A percentile compares a stretch with the other conserved stretches of the same genome.
Conservation (phyloP, 352 stramenopile species). For the Phytopythium helicoides region DNA sequence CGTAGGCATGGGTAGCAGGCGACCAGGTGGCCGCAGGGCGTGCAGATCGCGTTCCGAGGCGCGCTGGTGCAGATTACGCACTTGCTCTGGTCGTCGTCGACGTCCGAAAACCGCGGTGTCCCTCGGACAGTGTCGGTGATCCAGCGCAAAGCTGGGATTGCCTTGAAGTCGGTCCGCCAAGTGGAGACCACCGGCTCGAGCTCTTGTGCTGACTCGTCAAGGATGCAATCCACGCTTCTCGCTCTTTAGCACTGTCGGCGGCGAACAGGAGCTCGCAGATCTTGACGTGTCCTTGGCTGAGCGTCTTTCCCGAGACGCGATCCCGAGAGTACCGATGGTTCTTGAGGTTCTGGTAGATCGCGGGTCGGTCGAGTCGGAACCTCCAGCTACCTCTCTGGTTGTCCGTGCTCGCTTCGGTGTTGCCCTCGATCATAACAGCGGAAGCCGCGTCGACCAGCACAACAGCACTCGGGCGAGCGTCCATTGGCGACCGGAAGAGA, state of each 20-base stretch:
- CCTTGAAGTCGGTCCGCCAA: too few relatives aligned
- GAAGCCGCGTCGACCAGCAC: slow-evolving; percentile 2
- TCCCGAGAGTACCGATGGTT: slow-evolving; percentile 37
- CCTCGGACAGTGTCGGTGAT: too few relatives aligned
- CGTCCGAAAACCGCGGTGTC: background rate
- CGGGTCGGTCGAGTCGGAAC: slow-evolving; percentile 37
- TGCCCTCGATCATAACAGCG: background rate
- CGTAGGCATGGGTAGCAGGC: slow-evolving; percentile 49
- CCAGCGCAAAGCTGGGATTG: too few relatives aligned
- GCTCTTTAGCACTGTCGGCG: slow-evolving; percentile 21
- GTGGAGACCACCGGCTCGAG: background rate
- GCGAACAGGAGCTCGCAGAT: slow-evolving; percentile 35
- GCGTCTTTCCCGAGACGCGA: slow-evolving; percentile 27
- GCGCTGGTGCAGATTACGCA: slow-evolving; percentile 63
- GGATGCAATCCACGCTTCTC: slow-evolving; percentile 1
- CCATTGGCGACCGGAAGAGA: slow-evolving; percentile 28
- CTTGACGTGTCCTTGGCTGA: slow-evolving; percentile 32
- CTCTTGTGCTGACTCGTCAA: background rate
- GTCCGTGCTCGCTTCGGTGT: too few relatives aligned
- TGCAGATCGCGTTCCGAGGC: slow-evolving; percentile 51
- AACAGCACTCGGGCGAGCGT: slow-evolving; percentile 10
- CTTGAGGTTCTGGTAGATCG: slow-evolving; percentile 30
- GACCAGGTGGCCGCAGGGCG: slow-evolving; percentile 61
- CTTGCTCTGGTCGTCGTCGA: slow-evolving; percentile 10
- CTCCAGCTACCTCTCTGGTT: too few relatives aligned